Conservation (phyloP, 306 rosid genomes). For the Trifolium subterraneum region DNA sequence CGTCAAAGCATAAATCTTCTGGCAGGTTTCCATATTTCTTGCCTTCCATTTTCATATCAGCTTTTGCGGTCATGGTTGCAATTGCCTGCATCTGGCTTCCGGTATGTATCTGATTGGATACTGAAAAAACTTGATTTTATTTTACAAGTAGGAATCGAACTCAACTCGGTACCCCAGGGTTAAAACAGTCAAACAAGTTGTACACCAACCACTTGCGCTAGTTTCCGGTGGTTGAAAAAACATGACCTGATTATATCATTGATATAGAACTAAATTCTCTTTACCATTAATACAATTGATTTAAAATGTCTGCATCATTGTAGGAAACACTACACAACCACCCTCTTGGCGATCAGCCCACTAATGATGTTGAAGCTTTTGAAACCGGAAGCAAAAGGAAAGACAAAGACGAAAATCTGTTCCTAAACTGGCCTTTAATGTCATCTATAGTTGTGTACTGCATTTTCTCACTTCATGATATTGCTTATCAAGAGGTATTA, state of each 20-base stretch:
- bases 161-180: neutral
- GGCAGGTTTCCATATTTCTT: neutral
- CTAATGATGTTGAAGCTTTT: slow-evolving; percentile 47
- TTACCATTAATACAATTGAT: too few relatives aligned
- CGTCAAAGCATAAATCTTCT: slow-evolving; percentile 19
- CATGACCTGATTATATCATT: too few relatives aligned
- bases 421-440: slow-evolving; percentile 85
- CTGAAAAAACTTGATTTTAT: neutral
- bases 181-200: neutral
- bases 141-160: too few relatives aligned
- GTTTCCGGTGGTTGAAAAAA: too few relatives aligned
- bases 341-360: slow-evolving; percentile 25
- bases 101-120: slow-evolving; percentile 33
- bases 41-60: slow-evolving; percentile 36
- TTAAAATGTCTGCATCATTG: neutral
- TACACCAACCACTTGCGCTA: too few relatives aligned
- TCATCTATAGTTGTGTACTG: slow-evolving; percentile 73
- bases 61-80: slow-evolving; percentile 35
- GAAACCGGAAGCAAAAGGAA: slow-evolving; percentile 49
- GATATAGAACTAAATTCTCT: too few relatives aligned
- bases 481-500: slow-evolving; percentile 82
- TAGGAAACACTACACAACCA: slow-evolving; percentile 91
- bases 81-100: slow-evolving; percentile 58
- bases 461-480: slow-evolving; percentile 76
- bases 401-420: slow-evolving; percentile 51